Base-by-base conservation (phyloP, 768 basidiomycete species). In the Trametes maxima region DNA sequence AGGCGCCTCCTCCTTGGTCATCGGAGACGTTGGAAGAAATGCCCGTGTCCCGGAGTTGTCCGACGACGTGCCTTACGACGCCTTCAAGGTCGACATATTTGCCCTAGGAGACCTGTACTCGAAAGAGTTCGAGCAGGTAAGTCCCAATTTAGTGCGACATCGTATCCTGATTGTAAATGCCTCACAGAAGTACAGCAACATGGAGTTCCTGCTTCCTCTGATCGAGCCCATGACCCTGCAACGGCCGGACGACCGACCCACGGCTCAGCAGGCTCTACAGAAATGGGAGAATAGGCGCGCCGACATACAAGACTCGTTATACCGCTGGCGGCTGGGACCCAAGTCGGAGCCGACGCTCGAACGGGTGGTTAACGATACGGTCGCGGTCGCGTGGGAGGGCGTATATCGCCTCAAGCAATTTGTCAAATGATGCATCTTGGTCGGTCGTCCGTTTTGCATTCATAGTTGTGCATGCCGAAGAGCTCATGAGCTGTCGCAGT, bases 61-160 rank as follows among this genome's bases (percentile, higher is more conserved):
- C 2, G 19, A 22, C 11, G 44, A 48, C 6, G 50, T 62, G 1
- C 69, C 66, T 0, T 69, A 71, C 46, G 60, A 72, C 42, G 51
- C 69, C 0, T 69, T 64, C 50, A 62, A 66, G 44, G 60, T 67
- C 25, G 70, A 70, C 25, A 63, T 69, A 2, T 72, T 64, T 35
- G 59, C 60, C 0, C 50, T 70, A 0, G 69, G 70, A 0, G 65
- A 72, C 37, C n/a, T 70, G 1, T 69, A 64, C 43, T 42, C 45
- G 33, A 65, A 64, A 21, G 65, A 69, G 4, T 63, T 70, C 36
- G 36, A 64, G 1, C 17, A 59, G 48, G 68, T 70, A 12, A 24
- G 43, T 33, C 28, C 8, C 10, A 35, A 21, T 21, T n/a, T 14
- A 1, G 10, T 8, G 21, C 1, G 22, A 19, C 11, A 22, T 22